Evolutionary conservation across 2,329 filamentous ascomycete species (phyloP).

Genomic region (Rutstroemia sp.): DNA sequence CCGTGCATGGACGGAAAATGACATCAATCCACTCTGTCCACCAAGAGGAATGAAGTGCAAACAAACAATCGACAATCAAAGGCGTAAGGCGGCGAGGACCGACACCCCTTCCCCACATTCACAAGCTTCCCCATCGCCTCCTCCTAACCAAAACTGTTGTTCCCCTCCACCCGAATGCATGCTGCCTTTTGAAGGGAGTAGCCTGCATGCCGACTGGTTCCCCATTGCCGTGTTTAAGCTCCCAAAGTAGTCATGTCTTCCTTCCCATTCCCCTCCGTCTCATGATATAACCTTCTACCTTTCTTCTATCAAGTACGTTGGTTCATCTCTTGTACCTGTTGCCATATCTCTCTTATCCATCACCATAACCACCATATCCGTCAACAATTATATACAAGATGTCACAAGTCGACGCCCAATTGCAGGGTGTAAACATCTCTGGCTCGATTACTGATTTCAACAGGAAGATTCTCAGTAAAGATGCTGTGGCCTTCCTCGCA

Average conservation of each 20-base stretch:
- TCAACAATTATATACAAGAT: slow-evolving; percentile 35
- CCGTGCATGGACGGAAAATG: background rate
- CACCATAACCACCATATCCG: slow-evolving; percentile 2
- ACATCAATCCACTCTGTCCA: background rate
- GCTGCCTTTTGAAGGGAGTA: background rate
- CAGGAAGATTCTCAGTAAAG: slow-evolving; percentile 84
- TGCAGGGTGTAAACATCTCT: slow-evolving; percentile 82
- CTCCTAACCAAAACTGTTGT: background rate
- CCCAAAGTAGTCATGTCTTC: slow-evolving; percentile 1
- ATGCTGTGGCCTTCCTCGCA: slow-evolving; percentile 85
- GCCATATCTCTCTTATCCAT: background rate
- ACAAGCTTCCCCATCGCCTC: slow-evolving; percentile 1
- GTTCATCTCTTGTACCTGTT: background rate
- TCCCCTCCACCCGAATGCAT: slow-evolving; percentile 9
- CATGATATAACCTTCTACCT: background rate
- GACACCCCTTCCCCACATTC: slow-evolving; percentile 8
- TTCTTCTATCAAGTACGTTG: background rate
- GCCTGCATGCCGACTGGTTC: slow-evolving; percentile 1
- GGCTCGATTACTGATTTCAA: slow-evolving; percentile 70
- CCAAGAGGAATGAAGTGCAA: background rate
- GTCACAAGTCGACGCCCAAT: slow-evolving; percentile 66
- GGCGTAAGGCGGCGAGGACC: slow-evolving; percentile 4
- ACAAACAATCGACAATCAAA: background rate
- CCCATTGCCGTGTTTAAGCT: slow-evolving; percentile 3
- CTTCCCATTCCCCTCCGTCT: background rate